A percentile compares a stretch with the other conserved stretches of the same genome.
phyloP scores from a whole-genome alignment of 441 rosid genomes.

The Populus trichocarpa region DNA sequence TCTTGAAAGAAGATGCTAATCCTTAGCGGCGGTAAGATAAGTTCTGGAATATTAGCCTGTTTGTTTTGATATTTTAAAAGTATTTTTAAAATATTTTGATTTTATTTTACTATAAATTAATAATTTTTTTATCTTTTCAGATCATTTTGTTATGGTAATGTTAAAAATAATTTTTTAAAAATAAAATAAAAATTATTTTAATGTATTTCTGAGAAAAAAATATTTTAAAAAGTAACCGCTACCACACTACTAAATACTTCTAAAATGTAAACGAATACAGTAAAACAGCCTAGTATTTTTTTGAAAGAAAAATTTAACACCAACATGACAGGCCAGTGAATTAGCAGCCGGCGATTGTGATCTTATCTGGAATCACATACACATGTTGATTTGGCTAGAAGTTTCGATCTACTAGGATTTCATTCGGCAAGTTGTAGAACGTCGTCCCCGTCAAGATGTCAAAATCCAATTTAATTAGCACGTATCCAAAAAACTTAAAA shows the following conservation, averaged over 20 bases:
- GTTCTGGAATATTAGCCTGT: too few species aligned
- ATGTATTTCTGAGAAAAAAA: too few species aligned
- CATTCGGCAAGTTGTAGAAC: not conserved
- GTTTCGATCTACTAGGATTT: not conserved
- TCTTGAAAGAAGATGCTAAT: constrained; percentile 8
- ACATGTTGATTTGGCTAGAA: not conserved
- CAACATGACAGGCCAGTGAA: not conserved
- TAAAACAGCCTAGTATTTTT: not conserved
- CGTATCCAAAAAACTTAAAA: too few species aligned
- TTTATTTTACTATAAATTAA: too few species aligned
- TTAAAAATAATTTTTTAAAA: too few species aligned
- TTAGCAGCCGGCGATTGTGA: not conserved
- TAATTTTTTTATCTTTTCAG: too few species aligned
- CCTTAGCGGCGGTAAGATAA: not conserved
- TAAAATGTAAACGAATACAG: not conserved
- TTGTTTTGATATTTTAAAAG: too few species aligned
- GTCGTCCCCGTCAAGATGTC: not conserved
- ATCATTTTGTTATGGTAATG: fast-evolving
- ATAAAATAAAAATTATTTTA: too few species aligned
- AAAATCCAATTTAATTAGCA: not conserved
- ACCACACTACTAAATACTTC: too few species aligned
- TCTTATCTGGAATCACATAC: not conserved
- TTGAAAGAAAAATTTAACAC: not conserved
- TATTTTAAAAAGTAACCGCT: too few species aligned
- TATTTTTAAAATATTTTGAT: fast-evolving